Conservation (phyloP, 768 basidiomycete genomes). For the Amanita muscaria region DNA sequence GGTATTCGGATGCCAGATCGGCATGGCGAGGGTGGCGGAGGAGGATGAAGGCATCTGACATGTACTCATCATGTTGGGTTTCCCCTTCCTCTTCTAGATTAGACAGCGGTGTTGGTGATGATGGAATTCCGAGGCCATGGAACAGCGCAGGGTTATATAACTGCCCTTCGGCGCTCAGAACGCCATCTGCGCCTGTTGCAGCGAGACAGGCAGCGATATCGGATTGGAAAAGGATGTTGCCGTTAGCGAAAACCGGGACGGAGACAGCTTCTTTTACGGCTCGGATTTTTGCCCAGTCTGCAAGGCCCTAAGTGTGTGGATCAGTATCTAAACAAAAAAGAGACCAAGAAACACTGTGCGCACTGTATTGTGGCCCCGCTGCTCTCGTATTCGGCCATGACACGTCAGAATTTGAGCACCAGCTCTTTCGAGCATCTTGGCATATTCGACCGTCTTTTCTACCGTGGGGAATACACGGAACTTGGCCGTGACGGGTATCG, state of each 20-base stretch:
- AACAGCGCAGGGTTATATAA: conserved; percentile 90
- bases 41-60: conserved; percentile 26
- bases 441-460: conserved; percentile 88
- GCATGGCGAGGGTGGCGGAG: conserved; percentile 48
- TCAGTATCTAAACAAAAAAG: not conserved
- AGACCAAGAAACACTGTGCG: conserved; percentile 12
- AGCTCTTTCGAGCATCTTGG: conserved; percentile 89
- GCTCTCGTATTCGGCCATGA: conserved; percentile 87
- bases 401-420: conserved; percentile 94
- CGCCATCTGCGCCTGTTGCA: conserved; percentile 81
- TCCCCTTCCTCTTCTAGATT: too few relatives aligned
- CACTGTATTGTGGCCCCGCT: conserved; percentile 78
- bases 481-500: conserved; percentile 93
- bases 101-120: conserved; percentile 8
- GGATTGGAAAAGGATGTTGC: conserved; percentile 83
- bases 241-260: conserved; percentile 95
- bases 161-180: conserved; percentile 94
- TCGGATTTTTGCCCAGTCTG: conserved; percentile 83
- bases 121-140: conserved; percentile 20
- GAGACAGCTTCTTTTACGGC: conserved; percentile 87
- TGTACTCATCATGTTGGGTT: conserved; percentile 13
- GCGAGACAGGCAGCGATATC: conserved; percentile 75
- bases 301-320: conserved; percentile 57
- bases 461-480: conserved; percentile 84
- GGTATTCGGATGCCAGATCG: conserved; percentile 76